Evolutionary conservation across 2,329 filamentous ascomycete species (phyloP), one percentile per base, ranked within the genome.

Genomic region (Fusarium dimerum): DNA sequence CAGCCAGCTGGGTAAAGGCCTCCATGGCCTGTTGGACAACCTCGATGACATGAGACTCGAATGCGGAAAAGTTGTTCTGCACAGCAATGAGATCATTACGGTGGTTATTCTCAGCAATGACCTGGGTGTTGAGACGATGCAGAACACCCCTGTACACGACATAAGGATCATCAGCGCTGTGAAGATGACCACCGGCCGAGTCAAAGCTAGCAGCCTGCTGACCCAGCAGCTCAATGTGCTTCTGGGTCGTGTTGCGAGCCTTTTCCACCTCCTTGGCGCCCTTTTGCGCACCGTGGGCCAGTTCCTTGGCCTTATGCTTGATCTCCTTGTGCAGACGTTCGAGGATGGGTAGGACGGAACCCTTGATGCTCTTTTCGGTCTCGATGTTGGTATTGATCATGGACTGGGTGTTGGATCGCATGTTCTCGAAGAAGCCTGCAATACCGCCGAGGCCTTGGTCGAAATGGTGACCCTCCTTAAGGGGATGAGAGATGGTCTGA

Each of bases 71-170:
- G 70, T 90, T 90, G 75, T 88, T 87, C 74, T 99, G 94, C n/a
- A 97, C 89, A 10, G 87, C 83, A 56, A 99, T 82, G 51, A 97
- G 82, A 69, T 99, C 94, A 69, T 96, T 90, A 59, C 88, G 85
- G 75, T 95, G 93, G 78, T 92, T 95, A 80, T 99, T 99, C 78
- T 99, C 94, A 68, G 96, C 91, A 43, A 90, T 78, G 36, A 97
- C 84, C 76, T 99, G 94, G 77, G 89, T 93, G 80, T 90, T 87
- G 50, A 99, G 79, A 41, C 92, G 86, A 76, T 97, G 83, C 59
- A 90, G 76, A 52, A 97, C 86, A 54, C 90, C 89, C 32, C 93
- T 86, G 65, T 88, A 84, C 43, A 97, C 71, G 51, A 97, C 81
- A 68, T 97, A 99, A 5, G 94, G 94, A 69, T 99, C 94, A 34